Percentiles rank a stretch among this genome's conserved stretches.
phyloP scores from a whole-genome alignment of 352 stramenopile genomes.

The Phytopythium vexans region DNA sequence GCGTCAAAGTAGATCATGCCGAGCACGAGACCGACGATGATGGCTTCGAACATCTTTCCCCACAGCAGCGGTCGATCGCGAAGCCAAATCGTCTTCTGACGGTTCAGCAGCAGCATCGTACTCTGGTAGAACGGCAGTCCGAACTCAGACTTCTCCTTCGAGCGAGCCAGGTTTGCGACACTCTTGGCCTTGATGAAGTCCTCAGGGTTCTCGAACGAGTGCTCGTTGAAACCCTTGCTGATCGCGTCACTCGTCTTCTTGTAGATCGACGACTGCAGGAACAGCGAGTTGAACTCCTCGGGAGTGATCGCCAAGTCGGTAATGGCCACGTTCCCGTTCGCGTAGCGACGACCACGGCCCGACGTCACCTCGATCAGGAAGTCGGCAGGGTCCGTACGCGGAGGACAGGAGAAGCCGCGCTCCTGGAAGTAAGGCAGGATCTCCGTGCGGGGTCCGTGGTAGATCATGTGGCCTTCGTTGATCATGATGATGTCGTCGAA shows the following conservation, averaged over 20 bases:
- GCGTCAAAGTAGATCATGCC: constrained; percentile 55
- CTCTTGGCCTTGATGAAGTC: constrained; percentile 46
- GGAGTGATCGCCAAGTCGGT: constrained; percentile 20
- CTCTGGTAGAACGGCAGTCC: constrained; percentile 26
- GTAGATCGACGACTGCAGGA: constrained; percentile 50
- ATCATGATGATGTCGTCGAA: constrained; percentile 95
- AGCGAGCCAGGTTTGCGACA: constrained; percentile 32
- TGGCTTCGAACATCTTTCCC: constrained; percentile 37
- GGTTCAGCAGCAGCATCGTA: constrained; percentile 26
- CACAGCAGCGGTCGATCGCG: constrained; percentile 35
- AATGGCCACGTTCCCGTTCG: constrained; percentile 18
- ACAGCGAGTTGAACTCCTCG: constrained; percentile 47
- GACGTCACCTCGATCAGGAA: constrained; percentile 63
- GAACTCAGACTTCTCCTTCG: constrained; percentile 41
- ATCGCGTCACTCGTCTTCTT: constrained; percentile 32
- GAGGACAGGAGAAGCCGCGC: constrained; percentile 57
- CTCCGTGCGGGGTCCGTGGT: constrained; percentile 74
- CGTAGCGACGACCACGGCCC: constrained; percentile 38
- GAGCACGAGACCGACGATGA: constrained; percentile 70
- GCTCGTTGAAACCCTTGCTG: constrained; percentile 39
- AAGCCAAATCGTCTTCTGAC: constrained; percentile 47
- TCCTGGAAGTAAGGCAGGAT: constrained; percentile 80
- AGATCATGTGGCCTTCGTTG: constrained; percentile 90
- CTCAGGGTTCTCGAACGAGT: constrained; percentile 41
- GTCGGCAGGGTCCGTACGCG: constrained; percentile 50